Percentiles rank a stretch among this genome's conserved stretches.
These are phyloP conservation scores for Suillus subaureus DNA, from an alignment of 768 basidiomycete genomes.

Conservation along the genomic window DNA sequence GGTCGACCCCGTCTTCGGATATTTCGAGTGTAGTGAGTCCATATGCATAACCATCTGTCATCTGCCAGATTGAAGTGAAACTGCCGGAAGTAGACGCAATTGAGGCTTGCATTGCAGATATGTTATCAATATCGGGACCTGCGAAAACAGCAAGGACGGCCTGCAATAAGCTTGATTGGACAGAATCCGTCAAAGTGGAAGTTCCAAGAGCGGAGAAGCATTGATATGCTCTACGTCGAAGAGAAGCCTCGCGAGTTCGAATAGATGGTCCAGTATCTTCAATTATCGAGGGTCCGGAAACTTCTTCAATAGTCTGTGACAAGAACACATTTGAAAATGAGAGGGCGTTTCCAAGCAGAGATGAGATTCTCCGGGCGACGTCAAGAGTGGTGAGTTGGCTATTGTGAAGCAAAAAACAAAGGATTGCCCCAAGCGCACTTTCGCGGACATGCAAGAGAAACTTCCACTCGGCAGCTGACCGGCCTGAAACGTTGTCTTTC, in stretches of 20 bases:
- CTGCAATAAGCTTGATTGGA: conserved; percentile 80
- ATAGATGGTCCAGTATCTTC: conserved; percentile 52
- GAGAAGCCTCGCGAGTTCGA: conserved; percentile 77
- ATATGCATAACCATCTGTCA: conserved; percentile 87
- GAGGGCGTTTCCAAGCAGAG: conserved; percentile 87
- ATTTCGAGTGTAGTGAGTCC: conserved; percentile 78
- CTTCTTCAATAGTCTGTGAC: conserved; percentile 68
- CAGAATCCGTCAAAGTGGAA: conserved; percentile 76
- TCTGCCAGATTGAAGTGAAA: conserved; percentile 86
- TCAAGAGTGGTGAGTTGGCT: conserved; percentile 83
- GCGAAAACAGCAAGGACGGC: conserved; percentile 83
- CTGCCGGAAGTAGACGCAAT: conserved; percentile 85
- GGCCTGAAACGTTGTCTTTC: conserved; percentile 72
- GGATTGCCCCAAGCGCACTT: conserved; percentile 84
- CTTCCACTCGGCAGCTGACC: conserved; percentile 80
- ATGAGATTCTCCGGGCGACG: conserved; percentile 85
- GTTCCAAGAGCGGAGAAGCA: conserved; percentile 86
- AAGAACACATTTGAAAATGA: conserved; percentile 86
- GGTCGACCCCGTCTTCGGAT: conserved; percentile 44
- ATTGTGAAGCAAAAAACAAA: conserved; percentile 87
- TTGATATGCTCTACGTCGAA: conserved; percentile 84
- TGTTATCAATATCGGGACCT: conserved; percentile 80
- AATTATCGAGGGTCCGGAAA: conserved; percentile 42
- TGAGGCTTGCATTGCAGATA: conserved; percentile 87
- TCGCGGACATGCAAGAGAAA: conserved; percentile 92